Evolutionary conservation across 495 filamentous ascomycete genomes (phyloP).

Genomic region (Trichoderma virens): DNA sequence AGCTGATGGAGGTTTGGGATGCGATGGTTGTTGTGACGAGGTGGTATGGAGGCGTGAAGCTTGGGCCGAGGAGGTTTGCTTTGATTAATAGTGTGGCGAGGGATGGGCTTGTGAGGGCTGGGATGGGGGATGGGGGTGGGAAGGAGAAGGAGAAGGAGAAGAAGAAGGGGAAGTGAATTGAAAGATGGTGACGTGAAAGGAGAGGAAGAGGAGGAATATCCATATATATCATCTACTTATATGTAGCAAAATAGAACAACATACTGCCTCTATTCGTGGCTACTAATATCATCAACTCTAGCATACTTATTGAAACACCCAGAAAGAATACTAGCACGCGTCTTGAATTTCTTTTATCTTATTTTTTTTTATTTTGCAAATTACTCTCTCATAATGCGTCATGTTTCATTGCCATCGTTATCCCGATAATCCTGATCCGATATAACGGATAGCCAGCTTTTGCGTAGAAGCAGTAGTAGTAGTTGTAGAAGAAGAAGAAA

Average conservation of each 20-base stretch:
- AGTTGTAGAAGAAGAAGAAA: neutral
- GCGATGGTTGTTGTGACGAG: slow-evolving; percentile 87
- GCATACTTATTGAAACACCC: too few species aligned
- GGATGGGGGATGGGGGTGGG: slow-evolving; percentile 45
- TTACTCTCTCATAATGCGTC: slow-evolving; percentile 1
- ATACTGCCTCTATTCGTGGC: too few species aligned
- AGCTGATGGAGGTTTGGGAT: slow-evolving; percentile 91
- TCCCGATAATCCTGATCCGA: neutral
- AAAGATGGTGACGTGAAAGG: neutral
- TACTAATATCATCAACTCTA: too few species aligned
- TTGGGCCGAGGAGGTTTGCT: slow-evolving; percentile 84
- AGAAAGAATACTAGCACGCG: too few species aligned
- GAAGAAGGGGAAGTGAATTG: slow-evolving; percentile 22
- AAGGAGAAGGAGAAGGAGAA: slow-evolving; percentile 51
- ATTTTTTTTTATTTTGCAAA: neutral
- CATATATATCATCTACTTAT: too few species aligned
- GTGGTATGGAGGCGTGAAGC: slow-evolving; percentile 87
- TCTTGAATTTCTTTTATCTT: neutral
- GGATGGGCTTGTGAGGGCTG: slow-evolving; percentile 77
- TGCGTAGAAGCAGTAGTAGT: neutral
- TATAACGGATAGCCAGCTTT: neutral
- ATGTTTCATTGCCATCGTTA: slow-evolving; percentile 4
- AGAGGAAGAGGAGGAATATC: too few species aligned
- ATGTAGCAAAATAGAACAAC: too few species aligned
- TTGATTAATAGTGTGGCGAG: slow-evolving; percentile 80